Conservation (phyloP, 1,284 basidiomycete genomes). For the Cutaneotrichosporon sp. region DNA sequence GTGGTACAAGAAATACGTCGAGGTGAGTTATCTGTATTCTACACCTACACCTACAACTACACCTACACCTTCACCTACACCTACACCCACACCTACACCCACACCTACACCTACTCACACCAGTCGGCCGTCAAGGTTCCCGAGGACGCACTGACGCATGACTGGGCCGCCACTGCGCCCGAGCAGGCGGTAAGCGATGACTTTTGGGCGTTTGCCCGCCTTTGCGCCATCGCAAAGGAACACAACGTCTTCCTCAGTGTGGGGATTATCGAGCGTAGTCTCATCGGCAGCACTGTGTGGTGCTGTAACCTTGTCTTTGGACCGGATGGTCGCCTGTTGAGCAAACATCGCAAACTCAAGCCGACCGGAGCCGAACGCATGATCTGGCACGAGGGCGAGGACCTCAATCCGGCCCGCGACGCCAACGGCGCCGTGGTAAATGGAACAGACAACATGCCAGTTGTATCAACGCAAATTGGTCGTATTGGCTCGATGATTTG, state of each 20-base stretch:
- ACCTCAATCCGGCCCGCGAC: constrained; percentile 48
- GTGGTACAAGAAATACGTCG: constrained; percentile 54
- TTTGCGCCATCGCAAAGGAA: constrained; percentile 22
- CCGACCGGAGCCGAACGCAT: constrained; percentile 68
- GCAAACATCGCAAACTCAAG: constrained; percentile 69
- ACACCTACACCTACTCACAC: background rate
- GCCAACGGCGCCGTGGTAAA: constrained; percentile 1
- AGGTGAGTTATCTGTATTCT: constrained; percentile 21
- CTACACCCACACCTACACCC: too few relatives aligned
- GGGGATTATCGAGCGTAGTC: constrained; percentile 67
- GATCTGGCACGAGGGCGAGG: constrained; percentile 64
- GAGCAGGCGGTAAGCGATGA: constrained; percentile 15
- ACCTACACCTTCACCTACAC: background rate
- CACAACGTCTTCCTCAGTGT: constrained; percentile 58
- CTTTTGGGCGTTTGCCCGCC: constrained; percentile 24
- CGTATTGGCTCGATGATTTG: constrained; percentile 65
- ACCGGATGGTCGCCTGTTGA: constrained; percentile 60
- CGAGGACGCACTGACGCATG: constrained; percentile 24
- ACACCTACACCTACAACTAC: background rate
- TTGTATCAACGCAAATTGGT: constrained; percentile 52
- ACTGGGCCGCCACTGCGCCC: constrained; percentile 22
- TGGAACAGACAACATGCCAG: constrained; percentile 37
- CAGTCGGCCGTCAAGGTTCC: constrained; percentile 29
- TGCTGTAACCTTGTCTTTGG: constrained; percentile 67
- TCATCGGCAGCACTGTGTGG: constrained; percentile 63